Evolutionary conservation across 2,329 filamentous ascomycete genomes (phyloP).

Genomic region (Juglanconis sp.): DNA sequence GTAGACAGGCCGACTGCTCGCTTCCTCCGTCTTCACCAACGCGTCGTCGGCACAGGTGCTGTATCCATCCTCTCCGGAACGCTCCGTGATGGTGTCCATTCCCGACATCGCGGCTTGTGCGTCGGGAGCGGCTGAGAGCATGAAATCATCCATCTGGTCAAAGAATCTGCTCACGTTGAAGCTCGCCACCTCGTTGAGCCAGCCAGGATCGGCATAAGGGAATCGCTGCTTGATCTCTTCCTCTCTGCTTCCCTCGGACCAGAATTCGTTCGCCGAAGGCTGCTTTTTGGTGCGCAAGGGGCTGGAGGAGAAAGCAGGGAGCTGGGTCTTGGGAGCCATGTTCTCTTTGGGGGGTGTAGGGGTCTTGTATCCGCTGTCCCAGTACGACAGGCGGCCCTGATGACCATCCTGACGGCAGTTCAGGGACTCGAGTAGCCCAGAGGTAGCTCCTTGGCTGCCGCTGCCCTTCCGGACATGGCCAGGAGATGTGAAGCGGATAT

Average conservation of each 20-base stretch:
- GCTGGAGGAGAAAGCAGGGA: neutral
- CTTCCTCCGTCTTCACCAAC: too few species aligned
- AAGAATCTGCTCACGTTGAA: slow-evolving; percentile 7
- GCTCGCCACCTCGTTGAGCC: slow-evolving; percentile 1
- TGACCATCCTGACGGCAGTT: neutral
- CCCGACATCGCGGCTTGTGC: neutral
- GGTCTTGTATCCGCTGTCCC: neutral
- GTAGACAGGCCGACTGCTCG: too few species aligned
- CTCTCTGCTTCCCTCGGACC: neutral
- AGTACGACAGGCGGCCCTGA: slow-evolving; percentile 15
- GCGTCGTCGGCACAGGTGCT: too few species aligned
- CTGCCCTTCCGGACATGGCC: too few species aligned
- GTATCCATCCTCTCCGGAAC: neutral
- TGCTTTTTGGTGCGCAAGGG: neutral
- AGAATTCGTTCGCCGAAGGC: neutral
- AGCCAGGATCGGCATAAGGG: neutral
- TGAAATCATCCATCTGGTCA: neutral
- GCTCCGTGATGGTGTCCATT: neutral
- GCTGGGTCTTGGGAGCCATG: neutral
- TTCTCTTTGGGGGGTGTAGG: neutral
- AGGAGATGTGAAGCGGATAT: too few species aligned
- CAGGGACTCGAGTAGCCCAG: neutral
- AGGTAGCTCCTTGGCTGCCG: too few species aligned
- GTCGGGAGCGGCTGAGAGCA: neutral
- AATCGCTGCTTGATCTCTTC: neutral